Evolutionary conservation across 768 basidiomycete genomes (phyloP), one percentile per base, ranked within the genome.

Genomic region (Suillus lakei): DNA sequence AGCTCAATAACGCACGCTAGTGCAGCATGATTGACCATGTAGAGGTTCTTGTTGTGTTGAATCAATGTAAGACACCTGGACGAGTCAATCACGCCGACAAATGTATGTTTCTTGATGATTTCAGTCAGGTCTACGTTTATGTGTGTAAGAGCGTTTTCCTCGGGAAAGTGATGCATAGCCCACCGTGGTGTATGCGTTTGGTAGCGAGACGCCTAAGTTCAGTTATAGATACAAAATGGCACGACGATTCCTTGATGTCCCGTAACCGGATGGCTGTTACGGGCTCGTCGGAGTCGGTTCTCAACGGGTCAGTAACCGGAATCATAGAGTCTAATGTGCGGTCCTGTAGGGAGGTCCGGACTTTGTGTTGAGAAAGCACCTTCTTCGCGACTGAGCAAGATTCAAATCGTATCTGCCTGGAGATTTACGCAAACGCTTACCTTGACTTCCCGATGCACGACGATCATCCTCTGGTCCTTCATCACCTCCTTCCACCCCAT

Each of bases 251-350:
- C 61, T 85, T 82, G 58, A 97, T 87, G 28, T 89, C 87, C 36
- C 79, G 62, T 75, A 80, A 69, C 79, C 83, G 18, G 70, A 64
- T 15, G 28, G 67, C 66, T 44, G 61, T 70, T 39, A 70, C 64
- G 9, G 51, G 43, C 28, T 71, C 72, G 48, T 70, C 66, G 1
- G 71, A 73, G 2, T 74, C 75, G 26, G 80, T 76, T 55, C 82
- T 85, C 7, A 83, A 80, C 4, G 88, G 85, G 66, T 89, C 86
- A 28, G 78, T 71, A 12, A 92, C 82, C 2, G 91, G 90, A 66
- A 98, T 92, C 94, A 98, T 98, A 0, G 95, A 95, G 72, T 99
- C 97, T 18, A 99, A 84, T 0, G 96, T 99, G 41, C 96, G 88
- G 64, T 96, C 93, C 51, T 90, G 82, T 10, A 90, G 79, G 12